Conservation (phyloP, 352 stramenopile genomes). For the Detonula confervacea region DNA sequence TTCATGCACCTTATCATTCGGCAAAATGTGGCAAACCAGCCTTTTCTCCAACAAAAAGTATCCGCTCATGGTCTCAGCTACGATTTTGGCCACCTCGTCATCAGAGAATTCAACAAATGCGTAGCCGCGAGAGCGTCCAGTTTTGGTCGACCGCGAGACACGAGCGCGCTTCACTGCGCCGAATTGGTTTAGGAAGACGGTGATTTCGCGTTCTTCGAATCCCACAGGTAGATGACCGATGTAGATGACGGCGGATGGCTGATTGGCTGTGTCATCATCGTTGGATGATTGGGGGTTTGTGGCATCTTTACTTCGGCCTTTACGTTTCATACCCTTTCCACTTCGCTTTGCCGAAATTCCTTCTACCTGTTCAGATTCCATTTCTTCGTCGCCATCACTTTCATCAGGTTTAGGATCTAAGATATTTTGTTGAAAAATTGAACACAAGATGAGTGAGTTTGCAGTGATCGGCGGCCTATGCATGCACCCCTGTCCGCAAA, state of each 20-base stretch:
- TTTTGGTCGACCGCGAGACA: constrained; percentile 94
- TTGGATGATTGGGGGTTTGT: no score
- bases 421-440: neutral
- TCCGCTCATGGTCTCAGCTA: constrained; percentile 93
- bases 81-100: constrained; percentile 91
- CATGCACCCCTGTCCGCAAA: neutral
- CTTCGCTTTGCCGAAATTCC: constrained; percentile 41
- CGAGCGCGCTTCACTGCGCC: constrained; percentile 90
- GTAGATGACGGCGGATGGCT: constrained; percentile 92
- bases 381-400: constrained; percentile 41
- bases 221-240: constrained; percentile 94
- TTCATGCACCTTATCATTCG: constrained; percentile 85
- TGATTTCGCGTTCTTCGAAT: constrained; percentile 96
- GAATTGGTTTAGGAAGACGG: constrained; percentile 96
- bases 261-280: constrained; percentile 53
- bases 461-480: neutral
- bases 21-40: constrained; percentile 92
- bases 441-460: neutral
- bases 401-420: constrained; percentile 35
- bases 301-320: constrained; percentile 69
- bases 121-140: constrained; percentile 93
- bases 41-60: constrained; percentile 93
- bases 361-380: constrained; percentile 43
- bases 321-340: constrained; percentile 47
- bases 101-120: constrained; percentile 96